Evolutionary conservation across 2,329 filamentous ascomycete genomes (phyloP), one percentile per base, ranked within the genome.

Genomic region (Elsinoe australis): DNA sequence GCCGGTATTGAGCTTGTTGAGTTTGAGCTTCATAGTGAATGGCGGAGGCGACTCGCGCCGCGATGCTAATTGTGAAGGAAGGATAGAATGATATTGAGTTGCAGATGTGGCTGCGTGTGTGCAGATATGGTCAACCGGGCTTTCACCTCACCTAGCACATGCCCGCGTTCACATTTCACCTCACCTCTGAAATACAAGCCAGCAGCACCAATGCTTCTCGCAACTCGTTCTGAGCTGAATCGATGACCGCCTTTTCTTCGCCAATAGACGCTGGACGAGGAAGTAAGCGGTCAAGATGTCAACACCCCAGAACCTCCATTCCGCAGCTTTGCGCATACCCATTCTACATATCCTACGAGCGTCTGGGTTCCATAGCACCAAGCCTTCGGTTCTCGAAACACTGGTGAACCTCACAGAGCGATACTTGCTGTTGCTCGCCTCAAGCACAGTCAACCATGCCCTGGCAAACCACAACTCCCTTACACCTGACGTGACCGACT

Each of bases 301-400:
- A 17, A 44, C 52, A 7, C 36, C 49, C 18, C 56, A 59, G 49
- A 59, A 61, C 53, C 71, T 85, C 41, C 77, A 83, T 68, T 83
- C 87, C 66, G 83, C 85, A 52, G 82, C 95, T 54, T 75, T 96
- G 50, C 87, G 88, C 33, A 90, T 90, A 1, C 82, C 83, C 39
- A 79, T 95, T 52, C 79, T 96, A 50, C 88, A 95, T 67, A 90
- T 94, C 59, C 80, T 96, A 45, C 87, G 90, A 61, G 87, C 89
- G 22, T 83, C 87, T 18, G 90, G 90, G 62, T 96, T 94, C 69
- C 86, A 94, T 64, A 76, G 83, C 33, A 85, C 87, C 44, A 81
- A 81, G 48, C 82, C 87, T 1, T 83, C 83, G 3, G 88, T 94
- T 5, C 73, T 95, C 50, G 89, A 96, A 67, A 82, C 85, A 7